Evolutionary conservation across 2,329 filamentous ascomycete species (phyloP), one percentile per base, ranked within the genome.

Genomic region (Aureobasidium subglaciale): DNA sequence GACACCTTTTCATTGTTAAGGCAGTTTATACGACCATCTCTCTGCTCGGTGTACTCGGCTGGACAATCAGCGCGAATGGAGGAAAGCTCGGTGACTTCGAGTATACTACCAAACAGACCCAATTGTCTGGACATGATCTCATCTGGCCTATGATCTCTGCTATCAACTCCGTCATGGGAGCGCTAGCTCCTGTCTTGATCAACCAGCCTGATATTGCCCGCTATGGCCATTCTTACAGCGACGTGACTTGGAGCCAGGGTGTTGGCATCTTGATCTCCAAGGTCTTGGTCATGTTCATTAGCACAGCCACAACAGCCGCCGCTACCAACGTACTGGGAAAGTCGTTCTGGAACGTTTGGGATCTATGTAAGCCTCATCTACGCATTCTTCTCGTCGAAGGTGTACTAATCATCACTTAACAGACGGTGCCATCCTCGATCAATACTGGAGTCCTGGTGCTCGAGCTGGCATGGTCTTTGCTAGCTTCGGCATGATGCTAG

Each of bases 111-210:
- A 52, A 38, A 40, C 32, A 48, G 43, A 48, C 43, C 16, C 43
- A 48, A 15, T 20, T 48, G 43, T 48, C 43, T 3, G 43, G 43
- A 11, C 43, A 48, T 25, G 43, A 48, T 10, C 30, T 48, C 2
- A 24, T 48, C 43, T 48, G 43, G 43, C 43, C 43, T n/a, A 48
- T 48, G 43, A 48, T 48, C 29, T 48, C 43, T 35, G 43, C 43
- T 20, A 48, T 48, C 43, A 48, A 48, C 30, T 48, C 43, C 25
- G 43, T 48, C 7, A 48, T 48, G 43, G 43, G 43, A 18, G 43
- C 43, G 34, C 43, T 48, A 8, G 43, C 43, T 3, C 43, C 43
- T 35, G 43, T 48, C 10, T 20, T 48, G 30, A 48, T 48, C 43
- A 48, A 48, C 18, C 43, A 48, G 30, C 43, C 43, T 7, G 43